Percentiles rank a stretch among this genome's conserved stretches.
phyloP scores from a whole-genome alignment of 1,284 basidiomycete genomes.

The Puccinia novopanici region DNA sequence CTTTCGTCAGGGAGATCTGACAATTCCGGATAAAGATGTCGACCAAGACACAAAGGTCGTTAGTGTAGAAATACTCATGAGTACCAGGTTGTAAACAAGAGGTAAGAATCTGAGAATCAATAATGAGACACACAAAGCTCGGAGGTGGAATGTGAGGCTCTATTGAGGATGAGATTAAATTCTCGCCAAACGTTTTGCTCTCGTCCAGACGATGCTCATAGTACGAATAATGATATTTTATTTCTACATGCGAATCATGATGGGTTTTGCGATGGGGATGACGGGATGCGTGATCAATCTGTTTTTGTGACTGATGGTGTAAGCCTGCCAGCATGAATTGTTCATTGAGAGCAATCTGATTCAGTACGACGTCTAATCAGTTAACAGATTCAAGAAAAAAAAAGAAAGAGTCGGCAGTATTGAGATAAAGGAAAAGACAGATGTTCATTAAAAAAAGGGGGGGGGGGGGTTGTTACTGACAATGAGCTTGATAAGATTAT shows the following conservation, averaged over 20 bases:
- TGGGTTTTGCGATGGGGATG: slow-evolving; percentile 11
- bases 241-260: slow-evolving; percentile 5
- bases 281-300: background rate
- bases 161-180: slow-evolving; percentile 97
- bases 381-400: background rate
- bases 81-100: slow-evolving; percentile 93
- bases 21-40: slow-evolving; percentile 94
- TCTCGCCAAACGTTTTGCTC: slow-evolving; percentile 94
- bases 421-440: background rate
- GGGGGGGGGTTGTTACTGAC: slow-evolving; percentile 60
- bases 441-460: background rate
- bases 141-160: slow-evolving; percentile 71
- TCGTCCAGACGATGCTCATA: slow-evolving; percentile 75
- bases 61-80: slow-evolving; percentile 96
- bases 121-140: slow-evolving; percentile 91
- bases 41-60: slow-evolving; percentile 90
- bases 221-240: slow-evolving; percentile 80
- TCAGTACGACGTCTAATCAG: slow-evolving; percentile 19
- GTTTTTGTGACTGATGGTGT: slow-evolving; percentile 50
- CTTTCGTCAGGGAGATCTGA: slow-evolving; percentile 87
- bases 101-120: slow-evolving; percentile 91
- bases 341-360: slow-evolving; percentile 75
- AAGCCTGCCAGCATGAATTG: slow-evolving; percentile 88
- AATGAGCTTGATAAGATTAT: slow-evolving; percentile 87
- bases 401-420: background rate